Conservation (phyloP, 1,284 basidiomycete species). For the Sanghuangporus sanghuang region DNA sequence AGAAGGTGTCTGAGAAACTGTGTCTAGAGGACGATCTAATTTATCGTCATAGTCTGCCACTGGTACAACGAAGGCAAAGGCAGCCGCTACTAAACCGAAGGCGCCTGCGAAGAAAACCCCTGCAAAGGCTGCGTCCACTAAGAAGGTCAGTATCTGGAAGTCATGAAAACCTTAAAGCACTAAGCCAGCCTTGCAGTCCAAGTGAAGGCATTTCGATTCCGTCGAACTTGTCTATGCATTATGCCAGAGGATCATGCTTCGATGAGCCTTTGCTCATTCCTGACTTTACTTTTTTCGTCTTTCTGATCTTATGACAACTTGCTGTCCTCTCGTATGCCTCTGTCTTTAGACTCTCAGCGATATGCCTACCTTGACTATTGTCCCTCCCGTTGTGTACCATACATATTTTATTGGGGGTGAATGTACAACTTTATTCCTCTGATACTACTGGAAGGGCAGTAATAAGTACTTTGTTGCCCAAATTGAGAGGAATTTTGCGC, state of each 20-base stretch:
- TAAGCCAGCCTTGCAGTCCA: background rate
- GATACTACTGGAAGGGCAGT: background rate
- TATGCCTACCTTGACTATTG: background rate
- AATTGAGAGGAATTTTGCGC: background rate
- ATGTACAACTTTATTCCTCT: background rate
- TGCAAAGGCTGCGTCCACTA: slow-evolving; percentile 2
- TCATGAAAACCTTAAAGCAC: background rate
- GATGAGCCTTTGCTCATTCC: background rate
- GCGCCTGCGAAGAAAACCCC: slow-evolving; percentile 15
- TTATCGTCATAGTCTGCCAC: slow-evolving; percentile 26
- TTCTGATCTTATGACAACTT: background rate
- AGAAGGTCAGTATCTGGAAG: background rate
- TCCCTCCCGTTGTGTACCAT: background rate
- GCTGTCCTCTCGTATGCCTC: background rate
- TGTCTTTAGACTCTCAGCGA: background rate
- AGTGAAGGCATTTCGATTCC: background rate
- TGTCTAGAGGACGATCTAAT: background rate
- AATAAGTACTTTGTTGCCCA: background rate
- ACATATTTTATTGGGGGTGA: background rate
- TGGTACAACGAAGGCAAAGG: slow-evolving; percentile 28
- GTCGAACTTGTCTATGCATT: background rate
- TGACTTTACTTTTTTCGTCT: background rate
- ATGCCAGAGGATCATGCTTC: background rate
- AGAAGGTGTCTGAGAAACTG: background rate
- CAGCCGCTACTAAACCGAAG: slow-evolving; percentile 31